Evolutionary conservation across 176 grass and related monocot species (phyloP).

Genomic region (Ensete glaucum): DNA sequence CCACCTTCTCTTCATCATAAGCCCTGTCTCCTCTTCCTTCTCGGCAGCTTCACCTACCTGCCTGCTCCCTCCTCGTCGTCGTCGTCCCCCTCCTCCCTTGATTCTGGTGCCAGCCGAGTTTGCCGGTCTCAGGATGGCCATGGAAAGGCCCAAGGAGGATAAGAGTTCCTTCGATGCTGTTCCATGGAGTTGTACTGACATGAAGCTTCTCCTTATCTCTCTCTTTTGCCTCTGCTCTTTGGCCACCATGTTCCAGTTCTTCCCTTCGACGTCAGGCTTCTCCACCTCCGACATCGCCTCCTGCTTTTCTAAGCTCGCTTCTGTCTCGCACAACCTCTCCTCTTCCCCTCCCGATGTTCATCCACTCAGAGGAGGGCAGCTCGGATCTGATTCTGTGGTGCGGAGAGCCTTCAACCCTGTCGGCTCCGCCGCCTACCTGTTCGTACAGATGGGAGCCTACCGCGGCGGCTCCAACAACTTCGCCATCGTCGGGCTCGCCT

Average conservation of each 20-base stretch:
- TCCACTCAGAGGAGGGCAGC: background rate
- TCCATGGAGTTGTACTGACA: constrained; percentile 43
- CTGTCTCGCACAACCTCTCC: background rate
- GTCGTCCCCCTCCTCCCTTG: too few species aligned
- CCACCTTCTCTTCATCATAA: too few species aligned
- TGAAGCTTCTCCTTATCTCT: constrained; percentile 63
- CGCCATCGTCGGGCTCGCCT: constrained; percentile 59
- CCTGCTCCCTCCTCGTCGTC: too few species aligned
- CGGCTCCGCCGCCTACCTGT: constrained; percentile 63
- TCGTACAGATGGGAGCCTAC: constrained; percentile 90
- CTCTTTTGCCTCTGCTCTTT: constrained; percentile 56
- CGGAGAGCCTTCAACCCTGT: constrained; percentile 60
- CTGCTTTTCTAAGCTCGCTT: constrained; percentile 19
- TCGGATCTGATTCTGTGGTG: constrained; percentile 19
- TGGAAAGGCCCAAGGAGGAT: constrained; percentile 12
- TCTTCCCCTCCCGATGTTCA: background rate
- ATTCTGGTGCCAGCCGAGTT: too few species aligned
- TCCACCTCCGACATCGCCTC: constrained; percentile 4
- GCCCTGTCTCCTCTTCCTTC: too few species aligned
- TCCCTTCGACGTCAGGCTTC: constrained; percentile 35
- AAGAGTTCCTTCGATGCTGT: constrained; percentile 23
- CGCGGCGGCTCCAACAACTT: constrained; percentile 53
- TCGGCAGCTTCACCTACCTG: too few species aligned
- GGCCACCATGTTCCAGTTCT: constrained; percentile 55
- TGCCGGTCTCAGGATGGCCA: constrained; percentile 6